A percentile compares a stretch with the other conserved stretches of the same genome.
Evolutionary conservation across 331 rosid species (phyloP).

Genomic region (Cydonia oblonga): DNA sequence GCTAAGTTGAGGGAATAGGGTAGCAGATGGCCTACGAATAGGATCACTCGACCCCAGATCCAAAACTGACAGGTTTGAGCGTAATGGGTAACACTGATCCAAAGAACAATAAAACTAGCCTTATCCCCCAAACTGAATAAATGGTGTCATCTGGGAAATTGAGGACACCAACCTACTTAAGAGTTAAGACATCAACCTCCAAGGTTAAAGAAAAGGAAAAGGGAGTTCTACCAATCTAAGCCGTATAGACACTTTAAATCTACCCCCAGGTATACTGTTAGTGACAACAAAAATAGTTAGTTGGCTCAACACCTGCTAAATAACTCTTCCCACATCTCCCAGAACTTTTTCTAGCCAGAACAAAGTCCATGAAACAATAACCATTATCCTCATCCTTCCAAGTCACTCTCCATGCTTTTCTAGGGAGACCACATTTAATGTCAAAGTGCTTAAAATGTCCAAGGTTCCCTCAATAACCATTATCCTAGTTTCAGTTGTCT

Average conservation of each 20-base stretch:
- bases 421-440: background rate
- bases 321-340: background rate
- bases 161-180: background rate
- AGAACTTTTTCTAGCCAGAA: background rate
- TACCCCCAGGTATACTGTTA: background rate
- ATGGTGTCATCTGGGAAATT: background rate
- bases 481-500: background rate
- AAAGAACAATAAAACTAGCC: background rate
- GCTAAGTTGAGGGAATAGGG: too few species aligned
- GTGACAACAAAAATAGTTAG: background rate
- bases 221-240: background rate
- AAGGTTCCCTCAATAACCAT: background rate
- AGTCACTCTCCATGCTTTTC: background rate
- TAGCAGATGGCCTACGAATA: too few species aligned
- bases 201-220: background rate
- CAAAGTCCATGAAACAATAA: background rate
- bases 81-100: too few species aligned
- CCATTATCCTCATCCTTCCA: background rate
- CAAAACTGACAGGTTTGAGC: too few species aligned
- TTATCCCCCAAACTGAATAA: background rate
- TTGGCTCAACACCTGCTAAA: background rate
- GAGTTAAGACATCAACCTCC: background rate
- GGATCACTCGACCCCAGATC: too few species aligned
- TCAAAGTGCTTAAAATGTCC: too few species aligned
- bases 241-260: background rate